These are phyloP conservation scores for Pseudovirgaria hyperparasitica DNA, from an alignment of 2,329 filamentous ascomycete genomes.

Conservation along the genomic window DNA sequence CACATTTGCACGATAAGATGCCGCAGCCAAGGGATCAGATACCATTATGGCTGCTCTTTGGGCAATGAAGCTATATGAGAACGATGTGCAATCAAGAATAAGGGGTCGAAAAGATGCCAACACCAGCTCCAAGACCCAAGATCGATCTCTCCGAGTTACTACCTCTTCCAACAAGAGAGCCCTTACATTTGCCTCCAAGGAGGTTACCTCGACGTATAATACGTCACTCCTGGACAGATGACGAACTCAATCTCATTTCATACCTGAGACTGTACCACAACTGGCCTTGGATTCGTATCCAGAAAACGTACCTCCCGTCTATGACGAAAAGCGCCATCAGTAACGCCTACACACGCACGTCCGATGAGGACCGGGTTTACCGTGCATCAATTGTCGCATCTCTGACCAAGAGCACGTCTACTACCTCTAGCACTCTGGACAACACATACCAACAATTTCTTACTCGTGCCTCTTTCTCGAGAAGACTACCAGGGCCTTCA, in stretches of 20 bases:
- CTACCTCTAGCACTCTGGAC: too few relatives aligned
- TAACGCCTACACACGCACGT: background rate
- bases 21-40: too few relatives aligned
- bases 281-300: slow-evolving; percentile 1
- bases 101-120: slow-evolving; percentile 3
- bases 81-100: too few relatives aligned
- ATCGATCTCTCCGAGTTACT: slow-evolving; percentile 1
- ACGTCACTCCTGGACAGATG: slow-evolving; percentile 2
- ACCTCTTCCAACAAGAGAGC: slow-evolving; percentile 1
- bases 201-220: background rate
- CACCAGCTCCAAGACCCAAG: slow-evolving; percentile 1
- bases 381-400: slow-evolving; percentile 3
- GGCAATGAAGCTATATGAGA: too few relatives aligned
- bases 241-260: slow-evolving; percentile 2
- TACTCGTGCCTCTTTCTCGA: too few relatives aligned
- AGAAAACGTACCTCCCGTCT: slow-evolving; percentile 2
- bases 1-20: too few relatives aligned
- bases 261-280: slow-evolving; percentile 2
- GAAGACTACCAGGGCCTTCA: too few relatives aligned
- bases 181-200: slow-evolving; percentile 2
- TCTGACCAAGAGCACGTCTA: too few relatives aligned
- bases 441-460: too few relatives aligned
- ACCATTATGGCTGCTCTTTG: too few relatives aligned
- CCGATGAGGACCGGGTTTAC: slow-evolving; percentile 1
- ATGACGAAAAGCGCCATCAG: background rate